Conservation (phyloP, 2,329 filamentous ascomycete genomes). For the Penicillium verrucosum region DNA sequence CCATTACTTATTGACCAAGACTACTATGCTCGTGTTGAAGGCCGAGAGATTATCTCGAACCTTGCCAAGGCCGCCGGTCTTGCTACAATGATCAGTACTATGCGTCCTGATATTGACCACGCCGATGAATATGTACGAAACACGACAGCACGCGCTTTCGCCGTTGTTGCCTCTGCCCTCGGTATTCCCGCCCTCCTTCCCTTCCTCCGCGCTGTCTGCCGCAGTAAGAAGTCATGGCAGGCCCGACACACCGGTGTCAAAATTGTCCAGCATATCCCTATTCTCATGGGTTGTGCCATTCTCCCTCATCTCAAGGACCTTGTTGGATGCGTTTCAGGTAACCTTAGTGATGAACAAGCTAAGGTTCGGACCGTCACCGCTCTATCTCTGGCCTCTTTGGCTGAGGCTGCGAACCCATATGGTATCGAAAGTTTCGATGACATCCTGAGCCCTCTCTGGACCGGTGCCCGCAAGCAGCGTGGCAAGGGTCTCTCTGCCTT, state of each 20-base stretch:
- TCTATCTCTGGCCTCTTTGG: constrained; percentile 88
- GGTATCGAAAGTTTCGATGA: constrained; percentile 99
- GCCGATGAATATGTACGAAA: constrained; percentile 98
- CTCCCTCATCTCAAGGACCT: constrained; percentile 92
- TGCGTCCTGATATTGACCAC: constrained; percentile 98
- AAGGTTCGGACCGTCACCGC: constrained; percentile 97
- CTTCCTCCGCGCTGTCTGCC: constrained; percentile 91
- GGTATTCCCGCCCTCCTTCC: constrained; percentile 93
- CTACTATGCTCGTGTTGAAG: constrained; percentile 97
- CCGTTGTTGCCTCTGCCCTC: constrained; percentile 91
- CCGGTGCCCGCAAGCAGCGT: constrained; percentile 89
- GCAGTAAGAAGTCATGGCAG: constrained; percentile 99
- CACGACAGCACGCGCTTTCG: constrained; percentile 93
- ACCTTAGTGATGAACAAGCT: constrained; percentile 94
- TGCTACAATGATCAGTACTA: constrained; percentile 98
- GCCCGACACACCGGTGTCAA: constrained; percentile 97
- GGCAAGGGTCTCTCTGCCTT: constrained; percentile 95
- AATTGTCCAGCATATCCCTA: constrained; percentile 98
- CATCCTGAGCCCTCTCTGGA: constrained; percentile 96
- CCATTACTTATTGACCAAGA: constrained; percentile 99
- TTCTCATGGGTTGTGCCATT: constrained; percentile 96
- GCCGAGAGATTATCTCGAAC: constrained; percentile 98
- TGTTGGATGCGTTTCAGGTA: constrained; percentile 93
- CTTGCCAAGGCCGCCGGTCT: constrained; percentile 93
- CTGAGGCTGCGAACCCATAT: constrained; percentile 94